phyloP scores from a whole-genome alignment of 2,329 filamentous ascomycete genomes.

The Microdochium bolleyi region DNA sequence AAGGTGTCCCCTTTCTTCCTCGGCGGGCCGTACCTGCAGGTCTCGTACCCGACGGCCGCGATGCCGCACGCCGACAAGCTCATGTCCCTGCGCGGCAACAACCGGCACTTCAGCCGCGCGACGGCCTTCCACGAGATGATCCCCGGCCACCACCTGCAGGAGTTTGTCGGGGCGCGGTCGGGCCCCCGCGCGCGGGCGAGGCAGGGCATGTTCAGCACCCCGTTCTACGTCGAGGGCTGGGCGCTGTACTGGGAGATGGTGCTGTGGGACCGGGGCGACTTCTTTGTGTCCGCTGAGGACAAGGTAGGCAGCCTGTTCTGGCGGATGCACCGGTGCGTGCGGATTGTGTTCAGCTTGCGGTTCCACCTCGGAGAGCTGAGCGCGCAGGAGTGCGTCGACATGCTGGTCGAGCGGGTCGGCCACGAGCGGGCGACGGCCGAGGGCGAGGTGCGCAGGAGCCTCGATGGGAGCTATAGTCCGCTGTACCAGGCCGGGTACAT shows the following conservation, averaged over 20 bases:
- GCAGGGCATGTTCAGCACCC: conserved; percentile 39
- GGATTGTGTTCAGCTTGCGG: conserved; percentile 49
- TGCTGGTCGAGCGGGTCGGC: conserved; percentile 47
- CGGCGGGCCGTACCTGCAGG: conserved; percentile 43
- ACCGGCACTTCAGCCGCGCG: conserved; percentile 45
- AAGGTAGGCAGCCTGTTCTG: conserved; percentile 52
- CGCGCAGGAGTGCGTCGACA: conserved; percentile 45
- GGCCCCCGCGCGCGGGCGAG: conserved; percentile 35
- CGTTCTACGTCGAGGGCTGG: conserved; percentile 55
- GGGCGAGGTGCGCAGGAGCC: conserved; percentile 49
- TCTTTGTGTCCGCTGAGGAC: conserved; percentile 40
- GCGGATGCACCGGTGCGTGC: conserved; percentile 53
- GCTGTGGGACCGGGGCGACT: conserved; percentile 45
- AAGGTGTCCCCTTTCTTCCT: conserved; percentile 53
- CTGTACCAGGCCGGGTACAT: conserved; percentile 54
- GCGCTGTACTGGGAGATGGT: conserved; percentile 55
- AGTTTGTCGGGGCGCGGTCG: conserved; percentile 36
- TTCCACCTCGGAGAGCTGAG: conserved; percentile 49
- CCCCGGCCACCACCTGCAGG: conserved; percentile 48
- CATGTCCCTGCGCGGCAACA: conserved; percentile 54
- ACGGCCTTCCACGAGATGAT: conserved; percentile 57
- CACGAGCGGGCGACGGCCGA: conserved; percentile 53
- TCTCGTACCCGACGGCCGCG: conserved; percentile 44
- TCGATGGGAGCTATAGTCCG: conserved; percentile 47
- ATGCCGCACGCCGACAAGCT: conserved; percentile 47